Base-by-base conservation (phyloP, 495 filamentous ascomycete species). In the Podospora comata region DNA sequence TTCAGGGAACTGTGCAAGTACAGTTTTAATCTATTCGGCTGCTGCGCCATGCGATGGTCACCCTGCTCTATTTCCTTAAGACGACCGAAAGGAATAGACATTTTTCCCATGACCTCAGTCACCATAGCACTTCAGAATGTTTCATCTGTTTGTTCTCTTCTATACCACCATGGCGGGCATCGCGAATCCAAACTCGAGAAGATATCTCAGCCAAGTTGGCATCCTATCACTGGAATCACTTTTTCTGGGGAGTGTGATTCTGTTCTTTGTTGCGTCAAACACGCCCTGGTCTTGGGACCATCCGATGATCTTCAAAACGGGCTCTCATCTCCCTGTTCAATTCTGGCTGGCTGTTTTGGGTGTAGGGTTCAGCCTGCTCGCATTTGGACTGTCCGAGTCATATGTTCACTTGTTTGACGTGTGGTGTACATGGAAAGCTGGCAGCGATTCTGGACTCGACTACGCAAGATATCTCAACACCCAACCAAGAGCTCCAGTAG, bases 381-480 rank as follows among this genome's bases (percentile, higher is more conserved):
- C 66, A 13, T 64, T 32, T 39, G 66, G 66, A 6, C 5, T 64
- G 16, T 23, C 30, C 5, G 60, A 32, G 27, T 19, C 44, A 0
- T 68, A 63, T 28, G 30, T 19, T 27, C 66, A 68, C 44, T 0
- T 68, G 1, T 68, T 68, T 27, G 60, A 68, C 26, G n/a, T 55
- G 16, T 64, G 60, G 66, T 63, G 66, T n/a, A 63, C 60, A 19
- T 23, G 19, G 18, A n/a, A 26, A 59, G 59, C 66, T 19, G 16
- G 5, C 5, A 9, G n/a, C 3, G 19, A 15, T 5, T 60, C 39
- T 16, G 66, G 66, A 9, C 66, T 68, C 4, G 53, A 68, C 28
- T 68, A 68, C n/a, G 19, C 66, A 0, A 59, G 59, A 4, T 68
- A 68, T 58, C 60, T 68, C n/a, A 68, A 68, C 16, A 63, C 66